Evolutionary conservation across 352 stramenopile genomes (phyloP), one percentile per base, ranked within the genome.

Genomic region (Globisporangium canariense): DNA sequence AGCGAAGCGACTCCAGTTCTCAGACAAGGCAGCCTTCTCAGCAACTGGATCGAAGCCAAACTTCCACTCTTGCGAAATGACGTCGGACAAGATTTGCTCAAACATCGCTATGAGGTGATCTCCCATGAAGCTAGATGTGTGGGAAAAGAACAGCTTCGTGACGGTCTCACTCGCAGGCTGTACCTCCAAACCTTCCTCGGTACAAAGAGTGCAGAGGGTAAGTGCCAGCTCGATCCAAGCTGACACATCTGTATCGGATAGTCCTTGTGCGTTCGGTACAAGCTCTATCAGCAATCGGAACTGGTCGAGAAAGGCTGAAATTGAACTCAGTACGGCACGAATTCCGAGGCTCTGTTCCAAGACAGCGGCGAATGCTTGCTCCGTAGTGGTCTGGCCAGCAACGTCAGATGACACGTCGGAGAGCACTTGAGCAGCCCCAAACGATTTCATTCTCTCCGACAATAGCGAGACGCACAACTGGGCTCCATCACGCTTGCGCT

Each of bases 61-160:
- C 22, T 86, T 78, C 78, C 74, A 89, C 40, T 89, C 80, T 40
- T 58, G 62, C 6, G 56, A 66, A 13, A 86, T 52, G 9, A 83
- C 53, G n/a, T 63, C 58, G n/a, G 32, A 65, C 10, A 88, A 45
- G 18, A 82, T 55, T 36, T 62, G 51, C 25, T 65, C 38, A 25
- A 82, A 63, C 13, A 53, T 68, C 5, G 9, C 7, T 6, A 56
- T 22, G 7, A 69, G 28, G 14, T 58, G 51, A 38, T 65, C 64
- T 28, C 28, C 49, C 50, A 69, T 22, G 9, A 69, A 69, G 7
- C 10, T 69, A 16, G 18, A 55, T 36, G 25, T n/a, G 10, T 65
- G 64, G 8, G 50, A 43, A 20, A 22, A 14, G 25, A 69, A 34
- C 22, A 56, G 28, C 36, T 32, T 28, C 9, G 36, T 47, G 6